Evolutionary conservation across 495 filamentous ascomycete genomes (phyloP).

Genomic region (Penicillium coffeae): DNA sequence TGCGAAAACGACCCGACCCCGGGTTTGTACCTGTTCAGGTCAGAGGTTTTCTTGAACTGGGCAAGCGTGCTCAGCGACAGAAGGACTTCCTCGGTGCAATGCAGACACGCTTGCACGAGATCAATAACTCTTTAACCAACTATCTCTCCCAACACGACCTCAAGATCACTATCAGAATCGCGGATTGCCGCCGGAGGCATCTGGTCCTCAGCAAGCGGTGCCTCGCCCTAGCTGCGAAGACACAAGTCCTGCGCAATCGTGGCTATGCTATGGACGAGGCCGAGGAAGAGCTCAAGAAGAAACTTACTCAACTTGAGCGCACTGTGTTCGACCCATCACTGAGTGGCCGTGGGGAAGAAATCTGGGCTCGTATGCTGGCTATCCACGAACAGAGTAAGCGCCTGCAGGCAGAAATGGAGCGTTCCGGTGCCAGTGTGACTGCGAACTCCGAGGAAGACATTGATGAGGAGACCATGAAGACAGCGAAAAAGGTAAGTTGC

Average conservation of each 20-base stretch:
- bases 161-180: slow-evolving; percentile 70
- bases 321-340: slow-evolving; percentile 78
- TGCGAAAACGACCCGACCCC: slow-evolving; percentile 73
- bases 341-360: slow-evolving; percentile 81
- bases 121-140: slow-evolving; percentile 76
- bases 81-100: slow-evolving; percentile 66
- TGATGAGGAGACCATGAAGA: slow-evolving; percentile 73
- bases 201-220: slow-evolving; percentile 75
- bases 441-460: slow-evolving; percentile 51
- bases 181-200: slow-evolving; percentile 78
- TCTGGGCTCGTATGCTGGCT: slow-evolving; percentile 91
- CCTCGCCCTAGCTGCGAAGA: slow-evolving; percentile 80
- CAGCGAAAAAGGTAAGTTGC: slow-evolving; percentile 74
- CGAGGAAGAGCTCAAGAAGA: slow-evolving; percentile 87
- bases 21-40: slow-evolving; percentile 72
- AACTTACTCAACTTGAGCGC: slow-evolving; percentile 71
- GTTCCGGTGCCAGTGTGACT: slow-evolving; percentile 49
- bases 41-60: slow-evolving; percentile 66
- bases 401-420: slow-evolving; percentile 75
- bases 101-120: slow-evolving; percentile 80
- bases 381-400: slow-evolving; percentile 75
- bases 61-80: slow-evolving; percentile 74
- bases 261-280: slow-evolving; percentile 89
- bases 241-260: slow-evolving; percentile 84
- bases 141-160: slow-evolving; percentile 81